phyloP scores from a whole-genome alignment of 176 grass and related monocot genomes.

The Aegilops umbellulata region DNA sequence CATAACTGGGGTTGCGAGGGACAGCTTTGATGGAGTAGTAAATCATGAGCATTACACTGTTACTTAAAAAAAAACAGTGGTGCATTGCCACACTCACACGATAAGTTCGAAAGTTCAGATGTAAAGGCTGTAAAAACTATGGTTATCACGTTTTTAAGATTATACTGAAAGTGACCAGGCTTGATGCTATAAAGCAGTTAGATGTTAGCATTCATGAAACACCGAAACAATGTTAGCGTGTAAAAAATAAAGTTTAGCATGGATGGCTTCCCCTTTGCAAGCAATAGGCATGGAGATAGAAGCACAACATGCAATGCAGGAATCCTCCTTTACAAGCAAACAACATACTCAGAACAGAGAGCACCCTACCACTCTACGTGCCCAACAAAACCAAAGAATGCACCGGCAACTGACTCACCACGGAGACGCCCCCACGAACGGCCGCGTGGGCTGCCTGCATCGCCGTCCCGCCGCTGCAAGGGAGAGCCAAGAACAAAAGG shows the following conservation, averaged over 20 bases:
- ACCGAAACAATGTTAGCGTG: neutral
- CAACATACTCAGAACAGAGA: neutral
- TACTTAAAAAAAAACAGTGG: too few species aligned
- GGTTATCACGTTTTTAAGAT: too few species aligned
- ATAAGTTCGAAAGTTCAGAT: too few species aligned
- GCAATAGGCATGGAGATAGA: neutral
- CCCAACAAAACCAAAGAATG: neutral
- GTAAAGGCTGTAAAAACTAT: too few species aligned
- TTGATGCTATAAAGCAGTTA: too few species aligned
- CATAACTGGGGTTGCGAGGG: neutral
- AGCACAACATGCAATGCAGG: neutral
- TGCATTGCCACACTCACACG: too few species aligned
- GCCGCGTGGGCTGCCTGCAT: constrained; percentile 71
- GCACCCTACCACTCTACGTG: neutral
- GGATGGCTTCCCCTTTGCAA: neutral
- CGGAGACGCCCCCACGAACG: constrained; percentile 64
- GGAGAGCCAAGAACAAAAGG: neutral
- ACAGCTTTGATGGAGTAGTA: too few species aligned
- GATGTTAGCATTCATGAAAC: neutral
- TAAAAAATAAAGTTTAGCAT: neutral
- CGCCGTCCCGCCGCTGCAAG: constrained; percentile 45
- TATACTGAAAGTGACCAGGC: too few species aligned
- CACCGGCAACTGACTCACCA: constrained; percentile 45
- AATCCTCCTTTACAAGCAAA: neutral
- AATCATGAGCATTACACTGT: too few species aligned